Base-by-base conservation (phyloP, 768 basidiomycete species). In the Auricularia heimuer region DNA sequence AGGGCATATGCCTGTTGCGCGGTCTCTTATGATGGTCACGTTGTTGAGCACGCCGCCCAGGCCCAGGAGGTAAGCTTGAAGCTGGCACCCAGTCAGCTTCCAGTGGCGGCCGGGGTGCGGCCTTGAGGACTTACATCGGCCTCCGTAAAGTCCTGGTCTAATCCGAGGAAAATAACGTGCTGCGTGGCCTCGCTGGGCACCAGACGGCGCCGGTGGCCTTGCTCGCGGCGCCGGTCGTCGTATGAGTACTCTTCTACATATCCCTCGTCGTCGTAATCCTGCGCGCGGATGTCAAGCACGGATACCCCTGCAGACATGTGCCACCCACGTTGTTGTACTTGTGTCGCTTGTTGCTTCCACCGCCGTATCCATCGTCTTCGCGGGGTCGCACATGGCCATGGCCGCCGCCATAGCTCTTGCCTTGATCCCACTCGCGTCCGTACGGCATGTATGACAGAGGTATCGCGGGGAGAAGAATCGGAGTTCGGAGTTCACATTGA, bases 1-100 rank as follows among this genome's bases (percentile, higher is more conserved):
- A 89, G 79, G 88, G 85, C 83, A 90, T 90, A 84, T 88, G 88
- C 94, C 94, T 84, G 96, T 89, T 84, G 86, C 83, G 86, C 90
- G 90, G 75, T 98, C 96, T 82, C 91, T 87, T 75, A 98, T 95
- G 70, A 98, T 95, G 71, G 94, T 98, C 72, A 92, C 90, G 65
- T 89, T 88, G 78, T 92, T 90, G 71, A 91, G 80, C 74, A 79
- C 83, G 79, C 86, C 92, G 63, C 86, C 86, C 71, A 87, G 80
- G 67, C 82, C 82, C 69, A 82, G 78, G 70, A 92, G 85, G 76
- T 86, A 90, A 67, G 85, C 84, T 79, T 91, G 87, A 72, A 94
- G 83, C 92, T 93, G 78, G 73, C 21, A 4, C 21, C 14, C 16
- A 45, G 58, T 35, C 69, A 71, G 63, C 24, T 65, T 51, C 67